A percentile compares a stretch with the other conserved stretches of the same genome.
phyloP scores from a whole-genome alignment of 257 asterid species.

The Penstemon barbatus region DNA sequence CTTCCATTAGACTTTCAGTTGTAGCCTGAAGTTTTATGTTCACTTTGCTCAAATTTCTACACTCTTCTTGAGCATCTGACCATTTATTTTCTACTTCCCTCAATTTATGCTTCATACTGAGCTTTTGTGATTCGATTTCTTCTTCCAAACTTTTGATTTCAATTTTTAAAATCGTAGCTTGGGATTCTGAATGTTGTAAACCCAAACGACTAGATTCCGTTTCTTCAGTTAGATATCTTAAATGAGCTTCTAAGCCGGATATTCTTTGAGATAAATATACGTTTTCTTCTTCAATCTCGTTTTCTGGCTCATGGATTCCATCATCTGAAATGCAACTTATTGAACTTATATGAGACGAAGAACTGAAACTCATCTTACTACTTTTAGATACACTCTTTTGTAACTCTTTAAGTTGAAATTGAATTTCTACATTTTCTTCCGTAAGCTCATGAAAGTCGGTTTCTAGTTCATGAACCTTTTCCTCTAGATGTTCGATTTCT shows the following conservation, averaged over 20 bases:
- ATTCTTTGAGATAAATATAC: conserved; percentile 41
- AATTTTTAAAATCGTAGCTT: conserved; percentile 25
- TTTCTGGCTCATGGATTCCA: background rate
- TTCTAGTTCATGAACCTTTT: conserved; percentile 37
- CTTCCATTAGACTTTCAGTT: conserved; percentile 45
- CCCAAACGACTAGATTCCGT: conserved; percentile 38
- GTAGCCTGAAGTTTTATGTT: conserved; percentile 42
- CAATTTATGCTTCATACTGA: conserved; percentile 31
- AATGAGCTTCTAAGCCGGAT: conserved; percentile 56
- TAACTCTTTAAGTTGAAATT: conserved; percentile 27
- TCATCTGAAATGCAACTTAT: background rate
- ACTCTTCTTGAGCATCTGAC: conserved; percentile 43
- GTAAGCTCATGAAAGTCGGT: conserved; percentile 34
- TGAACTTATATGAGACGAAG: conserved; percentile 9
- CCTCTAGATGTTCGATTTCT: conserved; percentile 31
- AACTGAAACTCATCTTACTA: background rate
- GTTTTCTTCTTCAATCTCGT: conserved; percentile 39
- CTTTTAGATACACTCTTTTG: conserved; percentile 7
- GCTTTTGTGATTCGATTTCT: conserved; percentile 36
- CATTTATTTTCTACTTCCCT: conserved; percentile 37
- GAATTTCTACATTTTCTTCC: conserved; percentile 33
- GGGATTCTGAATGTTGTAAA: conserved; percentile 36
- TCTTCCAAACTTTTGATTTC: conserved; percentile 38
- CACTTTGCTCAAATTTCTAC: conserved; percentile 36
- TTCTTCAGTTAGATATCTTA: conserved; percentile 42